Base-by-base conservation (phyloP, 352 stramenopile species). In the Phytopythium helicoides region DNA sequence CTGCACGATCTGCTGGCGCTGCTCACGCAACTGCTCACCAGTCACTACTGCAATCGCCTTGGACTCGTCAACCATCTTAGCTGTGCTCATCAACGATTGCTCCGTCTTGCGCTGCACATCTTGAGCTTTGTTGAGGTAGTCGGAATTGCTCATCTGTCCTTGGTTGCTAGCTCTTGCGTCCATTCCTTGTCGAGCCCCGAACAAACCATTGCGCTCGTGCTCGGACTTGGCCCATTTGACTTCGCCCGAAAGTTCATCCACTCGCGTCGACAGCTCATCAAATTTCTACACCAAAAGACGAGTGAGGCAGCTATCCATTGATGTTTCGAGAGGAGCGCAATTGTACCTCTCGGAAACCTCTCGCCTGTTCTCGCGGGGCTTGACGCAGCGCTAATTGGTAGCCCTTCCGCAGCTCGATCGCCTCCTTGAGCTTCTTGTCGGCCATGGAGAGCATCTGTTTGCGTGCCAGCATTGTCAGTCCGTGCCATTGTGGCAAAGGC, bases 31-130 rank as follows among this genome's bases (percentile, higher is more conserved):
- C 54, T 76, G 68, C 55, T 92, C 77, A n/a, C 78, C 85, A 14
- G 85, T 93, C 6, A 82, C 82, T 26, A 85, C 73, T 4, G 81
- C 82, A 15, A 92, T 76, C 56, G 89, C 82, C 57, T 93, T 93
- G 22, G 82, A 92, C 56, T 78, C 61, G 45, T 90, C 79, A n/a
- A 95, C 71, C 85, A 93, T 92, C 39, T 90, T 90, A 26, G 88
- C 79, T 39, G 82, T 92, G 53, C 74, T 92, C 62, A 88, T 79
- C 34, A 95, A 74, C 54, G 72, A 88, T 62, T 88, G 68, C 60
- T 95, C 85, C 16, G 85, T 93, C 68, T 93, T 95, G 9, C 76
- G 78, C 60, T 95, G 85, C 19, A 95, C 69, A n/a, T 93, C 73
- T 25, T 86, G 41, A 1, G 82, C 73, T 52, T 80, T 83, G 60